Evolutionary conservation across 768 basidiomycete species (phyloP).

Genomic region (Boletus sp.): DNA sequence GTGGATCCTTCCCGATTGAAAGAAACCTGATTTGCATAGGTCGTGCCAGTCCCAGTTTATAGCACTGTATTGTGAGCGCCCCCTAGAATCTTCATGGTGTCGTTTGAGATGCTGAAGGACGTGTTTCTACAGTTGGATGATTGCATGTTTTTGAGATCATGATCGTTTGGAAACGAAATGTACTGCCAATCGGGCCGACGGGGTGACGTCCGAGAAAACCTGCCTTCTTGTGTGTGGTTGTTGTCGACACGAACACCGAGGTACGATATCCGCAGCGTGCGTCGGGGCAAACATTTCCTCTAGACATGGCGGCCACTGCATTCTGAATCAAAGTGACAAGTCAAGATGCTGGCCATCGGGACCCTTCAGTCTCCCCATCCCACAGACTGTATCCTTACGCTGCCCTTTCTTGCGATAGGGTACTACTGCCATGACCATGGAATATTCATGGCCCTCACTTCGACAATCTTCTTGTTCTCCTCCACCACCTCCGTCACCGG

Average conservation of each 20-base stretch:
- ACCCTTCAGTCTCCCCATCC: neutral
- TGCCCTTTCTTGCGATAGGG: too few species aligned
- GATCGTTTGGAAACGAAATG: neutral
- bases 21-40: neutral
- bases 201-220: neutral
- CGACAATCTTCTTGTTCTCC: too few species aligned
- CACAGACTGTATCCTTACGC: too few species aligned
- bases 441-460: too few species aligned
- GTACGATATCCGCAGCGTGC: neutral
- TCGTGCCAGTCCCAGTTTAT: neutral
- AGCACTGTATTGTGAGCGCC: neutral
- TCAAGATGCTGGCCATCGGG: too few species aligned
- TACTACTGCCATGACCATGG: too few species aligned
- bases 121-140: neutral
- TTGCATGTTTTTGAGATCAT: neutral
- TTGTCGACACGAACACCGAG: neutral
- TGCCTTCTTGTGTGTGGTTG: neutral
- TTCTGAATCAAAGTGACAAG: neutral
- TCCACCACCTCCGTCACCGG: neutral
- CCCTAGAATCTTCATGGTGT: neutral
- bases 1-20: constrained; percentile 23
- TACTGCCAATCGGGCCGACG: neutral
- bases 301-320: neutral
- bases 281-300: too few species aligned
- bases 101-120: neutral